A percentile compares a stretch with the other conserved stretches of the same genome.
Evolutionary conservation across 192 early-diverging fungal genomes (phyloP).

Genomic region (Coemansia umbellata): DNA sequence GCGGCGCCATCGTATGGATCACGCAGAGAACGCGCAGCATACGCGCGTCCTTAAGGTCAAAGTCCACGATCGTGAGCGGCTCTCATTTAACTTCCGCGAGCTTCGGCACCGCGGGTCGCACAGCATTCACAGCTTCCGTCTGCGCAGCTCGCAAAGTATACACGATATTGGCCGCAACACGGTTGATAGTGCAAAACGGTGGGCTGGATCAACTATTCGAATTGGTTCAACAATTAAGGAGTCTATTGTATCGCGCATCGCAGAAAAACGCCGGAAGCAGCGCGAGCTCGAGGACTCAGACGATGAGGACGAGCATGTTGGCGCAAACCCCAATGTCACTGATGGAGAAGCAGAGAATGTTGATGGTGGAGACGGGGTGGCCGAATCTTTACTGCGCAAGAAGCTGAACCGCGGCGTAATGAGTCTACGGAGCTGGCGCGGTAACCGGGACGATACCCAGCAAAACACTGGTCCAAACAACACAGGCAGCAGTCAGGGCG

Average conservation of each 20-base stretch:
- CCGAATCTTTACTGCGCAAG: slow-evolving; percentile 30
- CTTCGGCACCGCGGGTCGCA: slow-evolving; percentile 43
- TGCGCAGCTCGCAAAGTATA: slow-evolving; percentile 44
- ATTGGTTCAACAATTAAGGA: slow-evolving; percentile 25
- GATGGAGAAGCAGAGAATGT: not conserved
- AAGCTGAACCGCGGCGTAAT: slow-evolving; percentile 31
- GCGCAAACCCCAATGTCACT: not conserved
- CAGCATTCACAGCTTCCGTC: slow-evolving; percentile 52
- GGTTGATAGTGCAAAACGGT: slow-evolving; percentile 18
- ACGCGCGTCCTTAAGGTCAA: slow-evolving; percentile 55
- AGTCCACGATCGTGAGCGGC: slow-evolving; percentile 51
- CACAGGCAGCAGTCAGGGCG: slow-evolving; percentile 1
- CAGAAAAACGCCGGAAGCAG: slow-evolving; percentile 45
- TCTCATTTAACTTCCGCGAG: slow-evolving; percentile 47
- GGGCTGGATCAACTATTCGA: slow-evolving; percentile 13
- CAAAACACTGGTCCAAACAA: not conserved
- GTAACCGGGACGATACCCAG: not conserved
- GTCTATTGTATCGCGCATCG: slow-evolving; percentile 27
- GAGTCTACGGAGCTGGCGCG: slow-evolving; percentile 47
- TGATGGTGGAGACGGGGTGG: slow-evolving; percentile 1
- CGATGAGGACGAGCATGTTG: slow-evolving; percentile 40
- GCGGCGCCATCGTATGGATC: slow-evolving; percentile 63
- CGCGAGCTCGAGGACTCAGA: slow-evolving; percentile 52
- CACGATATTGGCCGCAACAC: slow-evolving; percentile 37
- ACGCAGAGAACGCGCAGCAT: slow-evolving; percentile 58